Evolutionary conservation across 345 rosid species (phyloP).

Genomic region (Boechera stricta): DNA sequence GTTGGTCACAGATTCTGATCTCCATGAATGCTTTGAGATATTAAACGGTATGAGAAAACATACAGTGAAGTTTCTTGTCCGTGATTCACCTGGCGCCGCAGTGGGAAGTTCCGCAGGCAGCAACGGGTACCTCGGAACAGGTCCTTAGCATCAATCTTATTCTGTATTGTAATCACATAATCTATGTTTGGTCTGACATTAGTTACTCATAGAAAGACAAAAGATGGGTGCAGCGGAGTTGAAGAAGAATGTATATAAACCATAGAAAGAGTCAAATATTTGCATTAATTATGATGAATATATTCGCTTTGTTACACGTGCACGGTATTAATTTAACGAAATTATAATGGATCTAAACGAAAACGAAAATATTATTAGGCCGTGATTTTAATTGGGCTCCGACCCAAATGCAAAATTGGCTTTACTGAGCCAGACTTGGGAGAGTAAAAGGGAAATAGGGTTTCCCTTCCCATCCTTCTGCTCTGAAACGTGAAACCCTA

Average conservation of each 20-base stretch:
- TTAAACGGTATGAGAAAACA: conserved; percentile 61
- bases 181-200: conserved; percentile 20
- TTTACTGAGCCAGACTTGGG: no score
- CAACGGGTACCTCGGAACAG: conserved; percentile 54
- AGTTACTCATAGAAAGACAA: conserved; percentile 13
- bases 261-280: not conserved
- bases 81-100: conserved; percentile 49
- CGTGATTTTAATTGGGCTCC: no score
- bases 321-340: no score
- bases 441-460: no score
- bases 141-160: conserved; percentile 29
- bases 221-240: conserved; percentile 14
- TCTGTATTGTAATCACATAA: not conserved
- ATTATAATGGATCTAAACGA: no score
- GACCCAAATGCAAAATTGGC: no score
- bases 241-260: conserved; percentile 30
- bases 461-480: no score
- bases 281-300: no score
- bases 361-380: no score
- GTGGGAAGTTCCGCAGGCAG: conserved; percentile 76
- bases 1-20: conserved; percentile 73
- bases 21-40: conserved; percentile 83
- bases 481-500: no score
- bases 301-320: no score
- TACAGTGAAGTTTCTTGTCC: conserved; percentile 70